Evolutionary conservation across 345 rosid species (phyloP), one percentile per base, ranked within the genome.

Genomic region (Acer negundo): DNA sequence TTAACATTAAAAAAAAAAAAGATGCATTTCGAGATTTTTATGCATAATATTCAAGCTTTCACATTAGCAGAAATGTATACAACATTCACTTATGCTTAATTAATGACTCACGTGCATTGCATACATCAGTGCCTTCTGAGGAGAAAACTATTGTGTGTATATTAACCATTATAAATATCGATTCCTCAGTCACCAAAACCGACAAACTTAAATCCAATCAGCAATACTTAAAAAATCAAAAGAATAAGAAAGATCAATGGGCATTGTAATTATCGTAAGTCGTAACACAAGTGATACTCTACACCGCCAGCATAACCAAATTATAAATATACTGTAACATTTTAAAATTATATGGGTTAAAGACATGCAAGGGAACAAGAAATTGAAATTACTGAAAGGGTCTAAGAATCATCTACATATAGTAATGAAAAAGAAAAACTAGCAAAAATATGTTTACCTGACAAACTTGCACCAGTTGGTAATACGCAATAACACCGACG

Each of bases 391-490:
- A 74, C 59, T 15, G 47, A 26, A 31, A 28, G 22, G 16, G 28
- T 40, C 47, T 10, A 31, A 31, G 10, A 68, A 67, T 13, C 40
- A 53, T 74, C 62, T 24, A 46, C 26, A 26, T 0, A 28, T 0
- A 35, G 62, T 5, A 38, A 51, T 13, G 17, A 69, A 80, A 74
- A 19, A 7, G 16, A 5, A 20, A 38, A 77, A 51, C 38, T 77
- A 28, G 47, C 10, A 67, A 58, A 19, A 40, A 19, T 6, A 62
- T 44, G 38, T 8, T 81, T 85, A 92, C 98, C 95, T 94, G 97
- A 84, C 97, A 94, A 92, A 92, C 89, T 92, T 90, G 95, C 85
- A 92, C 87, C 82, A 83, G 83, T 82, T 88, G 95, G 85, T 87
- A 90, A 83, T 84, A 89, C 20, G 86, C 88, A 85, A 90, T 75